Evolutionary conservation across 768 basidiomycete genomes (phyloP).

Genomic region (Boletellus ananas): DNA sequence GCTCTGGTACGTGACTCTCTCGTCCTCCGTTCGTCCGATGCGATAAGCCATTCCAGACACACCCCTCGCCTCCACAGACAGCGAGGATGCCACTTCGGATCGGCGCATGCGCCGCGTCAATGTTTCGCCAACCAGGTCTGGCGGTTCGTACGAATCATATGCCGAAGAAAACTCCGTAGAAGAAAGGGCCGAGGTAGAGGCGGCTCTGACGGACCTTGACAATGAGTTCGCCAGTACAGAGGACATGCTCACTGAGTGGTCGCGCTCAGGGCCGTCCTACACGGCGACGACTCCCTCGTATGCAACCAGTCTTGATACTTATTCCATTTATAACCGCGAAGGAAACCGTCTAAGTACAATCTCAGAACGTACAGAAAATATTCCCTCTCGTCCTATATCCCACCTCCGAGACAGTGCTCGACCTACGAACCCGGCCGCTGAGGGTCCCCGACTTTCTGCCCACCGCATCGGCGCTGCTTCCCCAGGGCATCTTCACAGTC

Average conservation of each 20-base stretch:
- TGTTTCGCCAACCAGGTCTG: constrained; percentile 49
- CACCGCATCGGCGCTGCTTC: constrained; percentile 38
- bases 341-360: constrained; percentile 66
- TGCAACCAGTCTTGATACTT: constrained; percentile 38
- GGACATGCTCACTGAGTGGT: constrained; percentile 64
- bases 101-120: constrained; percentile 50
- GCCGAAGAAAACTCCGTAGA: constrained; percentile 51
- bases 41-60: constrained; percentile 34
- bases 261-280: constrained; percentile 38
- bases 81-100: constrained; percentile 43
- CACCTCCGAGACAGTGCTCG: constrained; percentile 33
- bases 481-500: constrained; percentile 42
- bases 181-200: constrained; percentile 59
- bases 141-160: constrained; percentile 45
- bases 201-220: constrained; percentile 61
- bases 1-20: constrained; percentile 43
- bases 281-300: constrained; percentile 33
- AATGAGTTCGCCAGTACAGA: constrained; percentile 64
- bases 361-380: constrained; percentile 72
- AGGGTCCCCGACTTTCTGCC: constrained; percentile 45
- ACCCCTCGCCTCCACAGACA: constrained; percentile 46
- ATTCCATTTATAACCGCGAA: constrained; percentile 36
- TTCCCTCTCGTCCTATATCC: constrained; percentile 53
- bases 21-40: background rate
- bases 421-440: constrained; percentile 40